These are phyloP conservation scores for Morella rubra DNA, from an alignment of 306 rosid genomes.

Conservation along the genomic window DNA sequence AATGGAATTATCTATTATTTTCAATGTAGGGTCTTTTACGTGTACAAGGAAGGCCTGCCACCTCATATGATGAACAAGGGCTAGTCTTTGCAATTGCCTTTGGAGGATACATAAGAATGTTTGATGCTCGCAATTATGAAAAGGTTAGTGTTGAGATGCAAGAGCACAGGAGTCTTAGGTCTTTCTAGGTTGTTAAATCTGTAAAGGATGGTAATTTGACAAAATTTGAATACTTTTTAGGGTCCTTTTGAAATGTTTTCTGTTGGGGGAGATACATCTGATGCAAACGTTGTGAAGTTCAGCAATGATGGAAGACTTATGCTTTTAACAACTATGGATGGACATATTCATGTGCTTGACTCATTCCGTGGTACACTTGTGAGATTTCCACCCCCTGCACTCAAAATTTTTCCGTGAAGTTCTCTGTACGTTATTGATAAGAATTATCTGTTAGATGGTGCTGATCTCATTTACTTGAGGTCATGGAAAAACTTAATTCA, in stretches of 20 bases:
- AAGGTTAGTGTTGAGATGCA: constrained; percentile 53
- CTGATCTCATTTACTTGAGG: background rate
- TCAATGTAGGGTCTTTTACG: constrained; percentile 71
- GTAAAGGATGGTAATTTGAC: constrained; percentile 22
- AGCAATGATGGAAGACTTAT: constrained; percentile 92
- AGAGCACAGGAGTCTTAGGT: background rate
- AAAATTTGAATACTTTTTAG: constrained; percentile 43
- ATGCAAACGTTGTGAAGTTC: constrained; percentile 92
- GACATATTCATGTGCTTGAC: constrained; percentile 90
- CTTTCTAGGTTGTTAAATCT: constrained; percentile 14
- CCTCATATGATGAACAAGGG: constrained; percentile 93
- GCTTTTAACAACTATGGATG: constrained; percentile 81
- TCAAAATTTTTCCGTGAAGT: background rate
- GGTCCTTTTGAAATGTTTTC: constrained; percentile 94
- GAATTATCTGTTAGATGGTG: background rate
- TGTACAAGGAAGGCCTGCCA: constrained; percentile 96
- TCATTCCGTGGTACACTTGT: constrained; percentile 94
- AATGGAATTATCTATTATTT: background rate
- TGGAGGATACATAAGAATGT: constrained; percentile 87
- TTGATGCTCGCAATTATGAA: constrained; percentile 86
- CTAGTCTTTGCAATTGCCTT: constrained; percentile 86
- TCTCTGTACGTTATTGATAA: background rate
- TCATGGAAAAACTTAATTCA: background rate
- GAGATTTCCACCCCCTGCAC: constrained; percentile 31
- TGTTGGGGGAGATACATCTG: constrained; percentile 85